Evolutionary conservation across 768 basidiomycete species (phyloP), one percentile per base, ranked within the genome.

Genomic region (Polyporus arcularius): DNA sequence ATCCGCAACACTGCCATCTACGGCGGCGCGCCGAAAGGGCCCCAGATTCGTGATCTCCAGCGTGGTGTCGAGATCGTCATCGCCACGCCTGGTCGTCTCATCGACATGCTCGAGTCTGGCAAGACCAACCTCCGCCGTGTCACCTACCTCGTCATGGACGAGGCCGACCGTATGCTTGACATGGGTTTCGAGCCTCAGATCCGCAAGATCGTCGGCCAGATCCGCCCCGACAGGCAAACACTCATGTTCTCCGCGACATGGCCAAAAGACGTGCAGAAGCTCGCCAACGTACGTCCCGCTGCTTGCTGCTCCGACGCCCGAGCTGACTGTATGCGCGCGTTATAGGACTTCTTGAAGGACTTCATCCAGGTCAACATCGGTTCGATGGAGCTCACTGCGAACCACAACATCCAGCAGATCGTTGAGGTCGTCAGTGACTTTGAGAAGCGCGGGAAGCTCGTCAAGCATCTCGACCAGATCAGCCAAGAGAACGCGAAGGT

Each of bases 111-210:
- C 30, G 97, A 99, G 79, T 86, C 85, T 1, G 88, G 91, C 72
- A 97, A 97, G 79, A 98, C 96, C 21, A 98, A 98, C 75, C 84
- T 99, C 55, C 92, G 92, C 58, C 89, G 97, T 43, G 83, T 99
- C 58, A 99, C 97, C 21, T 99, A 98, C 76, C 84, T 99, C 42
- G 97, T 99, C 72, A 92, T 99, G 88, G 97, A 99, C 71, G 97
- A 99, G 76, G 97, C 97, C 47, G 97, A 99, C 80, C 93, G 97
- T 71, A 99, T 99, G 97, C 84, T 99, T 65, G 97, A 99, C 80
- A 99, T 99, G 97, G 97, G 97, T 82, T 99, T 99, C 79, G 97
- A 99, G 78, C 97, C 97, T 55, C 97, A 99, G 75, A 98, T 99
- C 72, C 85, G 96, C 72, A 98, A 98, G 79, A 98, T 99, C 65